Base-by-base conservation (phyloP, 2,329 filamentous ascomycete species). In the Ceratocystis papillata region DNA sequence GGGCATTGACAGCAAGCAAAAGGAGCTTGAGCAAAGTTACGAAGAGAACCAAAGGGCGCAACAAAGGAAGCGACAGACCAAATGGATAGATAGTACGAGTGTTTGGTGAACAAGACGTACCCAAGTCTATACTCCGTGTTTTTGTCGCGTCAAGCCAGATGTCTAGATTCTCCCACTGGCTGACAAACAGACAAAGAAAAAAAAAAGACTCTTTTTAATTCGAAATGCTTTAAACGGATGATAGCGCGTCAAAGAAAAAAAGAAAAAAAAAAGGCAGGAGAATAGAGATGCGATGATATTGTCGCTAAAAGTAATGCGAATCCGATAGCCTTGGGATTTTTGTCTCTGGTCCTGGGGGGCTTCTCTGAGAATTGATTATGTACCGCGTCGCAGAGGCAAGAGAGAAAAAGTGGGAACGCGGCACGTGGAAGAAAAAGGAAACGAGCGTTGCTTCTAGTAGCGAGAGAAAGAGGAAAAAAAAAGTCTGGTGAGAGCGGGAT, bases 1-100 rank as follows among this genome's bases (percentile, higher is more conserved):
- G 44, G 66, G 60, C 33, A 59, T 59, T 66, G 45, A 48, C 64
- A 53, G 44, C 57, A 62, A 44, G 12, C 28, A 22, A 41, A 15
- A 15, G 37, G 4, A 15, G 22, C 53, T 6, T 50, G 25, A 44
- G 37, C 37, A 28, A 46, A 20, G 25, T 17, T 30, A 22, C 57
- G n/a, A n/a, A 10, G 48, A 28, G 48, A 41, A 22, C 3, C 5
- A 33, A 17, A 22, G 22, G 15, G n/a, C 53, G 50, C 46, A 41
- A 30, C 3, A 33, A 1, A 22, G 2, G 20, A 44, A 62, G 59
- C 33, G 37, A 62, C 41, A 46, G n/a, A 6, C 41, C 37, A n/a
- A 28, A 57, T 25, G n/a, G n/a, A 22, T 37, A 22, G 48, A 59
- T 15, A 44, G 12, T 15, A 41, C 37, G 12, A 41, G 3, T 41